phyloP scores from a whole-genome alignment of 495 filamentous ascomycete genomes.

The Penicillium silybi region DNA sequence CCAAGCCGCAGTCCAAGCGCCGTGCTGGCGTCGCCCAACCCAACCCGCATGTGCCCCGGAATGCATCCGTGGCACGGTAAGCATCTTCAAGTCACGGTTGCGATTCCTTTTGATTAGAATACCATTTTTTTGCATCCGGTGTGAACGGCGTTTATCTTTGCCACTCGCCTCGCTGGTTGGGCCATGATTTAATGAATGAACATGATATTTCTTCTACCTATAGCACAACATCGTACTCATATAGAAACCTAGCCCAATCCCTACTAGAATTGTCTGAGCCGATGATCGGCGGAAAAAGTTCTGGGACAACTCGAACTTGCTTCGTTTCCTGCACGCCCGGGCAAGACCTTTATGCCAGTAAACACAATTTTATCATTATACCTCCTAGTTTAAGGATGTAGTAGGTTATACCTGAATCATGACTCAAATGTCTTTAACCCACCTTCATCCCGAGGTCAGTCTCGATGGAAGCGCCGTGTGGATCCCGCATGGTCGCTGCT shows the following conservation, averaged over 20 bases:
- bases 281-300: neutral
- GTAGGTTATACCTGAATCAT: neutral
- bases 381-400: no score
- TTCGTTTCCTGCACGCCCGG: no score
- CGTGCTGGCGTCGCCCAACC: constrained; percentile 39
- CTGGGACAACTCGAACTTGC: neutral
- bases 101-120: constrained; percentile 20
- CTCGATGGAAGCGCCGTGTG: no score
- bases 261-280: no score
- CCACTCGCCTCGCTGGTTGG: constrained; percentile 6
- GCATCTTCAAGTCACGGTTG: neutral
- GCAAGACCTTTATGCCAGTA: no score
- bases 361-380: no score
- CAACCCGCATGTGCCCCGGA: constrained; percentile 24
- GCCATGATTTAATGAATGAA: constrained; percentile 28
- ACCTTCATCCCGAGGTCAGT: no score
- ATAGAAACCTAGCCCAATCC: neutral
- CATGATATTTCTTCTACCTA: neutral
- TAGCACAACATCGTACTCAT: neutral
- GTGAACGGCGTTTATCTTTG: constrained; percentile 15
- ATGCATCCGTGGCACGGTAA: constrained; percentile 14
- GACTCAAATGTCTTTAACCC: no score
- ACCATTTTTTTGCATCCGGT: constrained; percentile 29
- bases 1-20: constrained; percentile 44
- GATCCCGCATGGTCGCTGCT: no score